Evolutionary conservation across 2,329 filamentous ascomycete genomes (phyloP), one percentile per base, ranked within the genome.

Genomic region (Colletotrichum sidae): DNA sequence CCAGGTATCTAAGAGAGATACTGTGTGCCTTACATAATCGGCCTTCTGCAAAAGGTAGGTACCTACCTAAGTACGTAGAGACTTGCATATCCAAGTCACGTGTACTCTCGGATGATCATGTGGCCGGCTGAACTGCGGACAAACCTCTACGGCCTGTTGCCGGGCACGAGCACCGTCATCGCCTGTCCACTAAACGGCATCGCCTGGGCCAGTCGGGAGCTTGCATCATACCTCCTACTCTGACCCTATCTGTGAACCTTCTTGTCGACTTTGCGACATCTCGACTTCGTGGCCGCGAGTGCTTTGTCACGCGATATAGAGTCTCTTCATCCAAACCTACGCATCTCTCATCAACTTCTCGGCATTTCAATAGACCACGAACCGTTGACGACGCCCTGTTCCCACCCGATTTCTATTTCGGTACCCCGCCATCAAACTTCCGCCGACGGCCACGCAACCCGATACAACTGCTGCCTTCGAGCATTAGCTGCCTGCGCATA

Each of bases 341-440:
- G 35, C 15, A 33, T 49, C 46, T 39, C 10, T 11, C 42, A 39
- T 25, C n/a, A 57, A 25, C 25, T 25, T 25, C 25, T 25, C 4
- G 25, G 25, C 33, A 33, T 13, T 42, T 47, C n/a, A 35, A 42
- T 38, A 38, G 13, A 51, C 53, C 37, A 35, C 58, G 52, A 42
- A 34, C 39, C 38, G 58, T 45, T 63, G 52, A 62, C 15, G 53
- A 66, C 58, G 53, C 35, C 57, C 44, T 39, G 58, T 63, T 52
- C 53, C 58, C 54, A 62, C 50, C 60, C 60, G 60, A 45, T 51
- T 64, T 44, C 54, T 45, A 54, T 67, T 59, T 67, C 54, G 59
- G 64, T 55, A 67, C 64, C 64, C 64, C 64, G 60, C 64, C 64
- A 67, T 67, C 64, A 67, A 67, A 67, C 64, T 60, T 67, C 49